A percentile compares a stretch with the other conserved stretches of the same genome.
Conservation (phyloP, 2,329 filamentous ascomycete genomes). For the Aspergillus tanneri region DNA sequence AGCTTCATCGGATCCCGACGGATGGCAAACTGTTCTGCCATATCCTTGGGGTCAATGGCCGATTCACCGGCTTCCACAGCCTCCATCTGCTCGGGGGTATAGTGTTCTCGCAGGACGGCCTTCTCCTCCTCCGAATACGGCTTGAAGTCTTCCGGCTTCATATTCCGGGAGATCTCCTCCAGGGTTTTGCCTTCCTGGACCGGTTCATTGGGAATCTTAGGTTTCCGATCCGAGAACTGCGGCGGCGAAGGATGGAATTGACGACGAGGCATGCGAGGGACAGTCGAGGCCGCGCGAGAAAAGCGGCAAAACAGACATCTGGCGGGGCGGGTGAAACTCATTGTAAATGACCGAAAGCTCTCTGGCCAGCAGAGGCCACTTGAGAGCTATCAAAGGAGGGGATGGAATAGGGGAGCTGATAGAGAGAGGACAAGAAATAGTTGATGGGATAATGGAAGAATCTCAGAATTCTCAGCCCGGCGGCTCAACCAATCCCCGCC, state of each 20-base stretch:
- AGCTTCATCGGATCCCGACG: constrained; percentile 71
- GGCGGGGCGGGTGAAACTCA: constrained; percentile 51
- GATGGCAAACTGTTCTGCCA: constrained; percentile 69
- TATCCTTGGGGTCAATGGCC: constrained; percentile 70
- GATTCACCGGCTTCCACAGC: constrained; percentile 79
- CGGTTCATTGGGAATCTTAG: constrained; percentile 42
- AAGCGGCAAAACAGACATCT: constrained; percentile 54
- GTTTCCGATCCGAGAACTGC: constrained; percentile 39
- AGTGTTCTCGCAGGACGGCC: constrained; percentile 61
- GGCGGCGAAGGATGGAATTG: constrained; percentile 50
- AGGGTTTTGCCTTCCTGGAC: constrained; percentile 31
- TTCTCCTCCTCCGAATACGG: constrained; percentile 68
- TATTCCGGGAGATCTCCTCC: constrained; percentile 20
- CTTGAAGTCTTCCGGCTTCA: constrained; percentile 41
- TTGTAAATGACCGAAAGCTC: constrained; percentile 32
- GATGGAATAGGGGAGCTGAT: constrained; percentile 3
- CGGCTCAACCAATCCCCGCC: constrained; percentile 22
- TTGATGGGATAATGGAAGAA: constrained; percentile 9
- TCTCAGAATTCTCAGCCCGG: constrained; percentile 31
- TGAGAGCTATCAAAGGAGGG: constrained; percentile 11
- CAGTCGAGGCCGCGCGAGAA: constrained; percentile 40
- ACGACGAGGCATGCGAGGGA: constrained; percentile 46
- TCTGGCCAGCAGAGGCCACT: constrained; percentile 30
- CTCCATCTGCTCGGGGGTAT: constrained; percentile 76
- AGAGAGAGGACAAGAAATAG: constrained; percentile 5